Evolutionary conservation across 352 stramenopile species (phyloP).

Genomic region (Phytophthora pisi): DNA sequence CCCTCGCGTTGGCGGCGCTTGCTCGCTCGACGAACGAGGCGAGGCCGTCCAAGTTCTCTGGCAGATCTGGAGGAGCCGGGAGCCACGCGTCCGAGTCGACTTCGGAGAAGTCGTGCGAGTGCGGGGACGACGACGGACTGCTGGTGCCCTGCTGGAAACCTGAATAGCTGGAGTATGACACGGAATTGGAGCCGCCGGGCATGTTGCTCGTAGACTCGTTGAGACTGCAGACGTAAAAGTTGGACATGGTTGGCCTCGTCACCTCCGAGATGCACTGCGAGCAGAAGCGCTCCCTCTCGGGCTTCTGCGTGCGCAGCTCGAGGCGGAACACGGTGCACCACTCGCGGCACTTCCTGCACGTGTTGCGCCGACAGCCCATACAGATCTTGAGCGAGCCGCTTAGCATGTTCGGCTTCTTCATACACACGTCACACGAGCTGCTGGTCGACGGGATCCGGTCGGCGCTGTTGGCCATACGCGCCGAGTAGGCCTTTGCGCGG

Average conservation of each 20-base stretch:
- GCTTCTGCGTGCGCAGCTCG: constrained; percentile 46
- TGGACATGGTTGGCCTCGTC: constrained; percentile 31
- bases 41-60: constrained; percentile 33
- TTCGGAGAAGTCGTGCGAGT: constrained; percentile 31
- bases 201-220: constrained; percentile 30
- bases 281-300: constrained; percentile 57
- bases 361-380: constrained; percentile 60
- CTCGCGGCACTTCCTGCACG: constrained; percentile 55
- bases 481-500: constrained; percentile 61
- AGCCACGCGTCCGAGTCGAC: constrained; percentile 32
- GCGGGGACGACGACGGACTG: constrained; percentile 26
- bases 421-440: constrained; percentile 58
- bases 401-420: constrained; percentile 49
- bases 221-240: constrained; percentile 36
- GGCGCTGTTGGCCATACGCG: constrained; percentile 45
- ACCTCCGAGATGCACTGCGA: constrained; percentile 57
- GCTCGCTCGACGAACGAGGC: constrained; percentile 36
- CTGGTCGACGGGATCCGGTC: constrained; percentile 39
- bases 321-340: constrained; percentile 59
- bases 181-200: constrained; percentile 12
- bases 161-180: constrained; percentile 30
- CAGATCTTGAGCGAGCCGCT: constrained; percentile 43
- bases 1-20: constrained; percentile 18
- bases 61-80: constrained; percentile 13
- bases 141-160: constrained; percentile 21